Conservation (phyloP, 495 filamentous ascomycete species). For the Neurospora tetrasperma region DNA sequence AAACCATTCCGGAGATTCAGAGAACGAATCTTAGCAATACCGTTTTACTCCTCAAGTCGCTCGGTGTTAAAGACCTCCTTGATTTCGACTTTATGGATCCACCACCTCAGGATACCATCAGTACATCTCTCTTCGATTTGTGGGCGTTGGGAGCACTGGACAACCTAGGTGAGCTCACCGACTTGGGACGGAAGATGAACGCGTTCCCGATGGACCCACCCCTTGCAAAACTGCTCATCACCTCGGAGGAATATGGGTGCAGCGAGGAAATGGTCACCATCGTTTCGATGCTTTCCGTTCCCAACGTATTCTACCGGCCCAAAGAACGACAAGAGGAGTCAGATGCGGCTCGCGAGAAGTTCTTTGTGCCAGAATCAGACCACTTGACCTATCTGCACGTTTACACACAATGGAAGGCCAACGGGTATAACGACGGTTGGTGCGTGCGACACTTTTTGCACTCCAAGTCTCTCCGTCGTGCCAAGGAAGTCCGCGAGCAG, state of each 20-base stretch:
- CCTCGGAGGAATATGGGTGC: slow-evolving; percentile 73
- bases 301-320: slow-evolving; percentile 92
- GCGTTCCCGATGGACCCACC: slow-evolving; percentile 95
- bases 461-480: slow-evolving; percentile 78
- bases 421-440: slow-evolving; percentile 86
- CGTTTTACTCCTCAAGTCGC: slow-evolving; percentile 83
- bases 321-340: slow-evolving; percentile 97
- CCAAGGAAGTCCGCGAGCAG: slow-evolving; percentile 89
- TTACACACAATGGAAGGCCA: slow-evolving; percentile 89
- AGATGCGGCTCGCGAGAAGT: slow-evolving; percentile 93
- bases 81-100: slow-evolving; percentile 99
- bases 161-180: slow-evolving; percentile 86
- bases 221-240: slow-evolving; percentile 89
- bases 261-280: slow-evolving; percentile 98
- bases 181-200: slow-evolving; percentile 84
- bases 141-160: slow-evolving; percentile 94
- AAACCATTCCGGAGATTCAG: slow-evolving; percentile 97
- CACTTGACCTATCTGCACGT: slow-evolving; percentile 94
- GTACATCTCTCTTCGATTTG: slow-evolving; percentile 92
- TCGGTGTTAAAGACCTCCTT: slow-evolving; percentile 87
- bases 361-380: slow-evolving; percentile 96
- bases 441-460: slow-evolving; percentile 88
- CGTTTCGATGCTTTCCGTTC: slow-evolving; percentile 95
- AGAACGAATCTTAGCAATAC: slow-evolving; percentile 93
- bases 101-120: slow-evolving; percentile 95